Evolutionary conservation across 768 basidiomycete genomes (phyloP).

Genomic region (Baorangia bicolor): DNA sequence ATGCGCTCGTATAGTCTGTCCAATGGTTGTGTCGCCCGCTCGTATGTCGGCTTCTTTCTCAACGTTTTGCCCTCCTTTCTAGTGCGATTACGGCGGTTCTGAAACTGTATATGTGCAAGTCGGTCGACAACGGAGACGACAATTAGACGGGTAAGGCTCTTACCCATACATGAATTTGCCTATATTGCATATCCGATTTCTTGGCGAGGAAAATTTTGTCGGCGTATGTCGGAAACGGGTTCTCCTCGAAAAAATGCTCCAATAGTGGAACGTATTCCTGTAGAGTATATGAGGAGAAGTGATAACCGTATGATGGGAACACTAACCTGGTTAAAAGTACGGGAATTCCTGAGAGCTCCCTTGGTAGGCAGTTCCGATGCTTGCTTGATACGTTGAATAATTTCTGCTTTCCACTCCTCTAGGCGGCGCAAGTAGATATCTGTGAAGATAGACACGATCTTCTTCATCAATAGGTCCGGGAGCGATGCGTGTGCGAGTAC

Average conservation of each 20-base stretch:
- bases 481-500: fast-evolving
- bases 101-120: constrained; percentile 4
- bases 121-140: not conserved
- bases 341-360: not conserved
- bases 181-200: constrained; percentile 9
- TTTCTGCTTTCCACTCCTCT: not conserved
- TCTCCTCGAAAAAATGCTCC: constrained; percentile 14
- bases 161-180: constrained; percentile 21
- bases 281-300: fast-evolving
- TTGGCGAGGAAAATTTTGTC: constrained; percentile 15
- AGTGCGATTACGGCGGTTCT: constrained; percentile 13
- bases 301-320: fast-evolving
- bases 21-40: not conserved
- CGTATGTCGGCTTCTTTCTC: not conserved
- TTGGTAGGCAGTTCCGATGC: fast-evolving
- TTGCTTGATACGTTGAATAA: not conserved
- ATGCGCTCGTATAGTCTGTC: not conserved
- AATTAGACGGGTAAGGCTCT: not conserved
- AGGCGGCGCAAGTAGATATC: not conserved
- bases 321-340: constrained; percentile 8
- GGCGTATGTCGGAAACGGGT: constrained; percentile 8
- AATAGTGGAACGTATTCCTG: constrained; percentile 9
- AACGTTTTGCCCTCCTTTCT: not conserved
- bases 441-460: not conserved
- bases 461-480: fast-evolving